A percentile compares a stretch with the other conserved stretches of the same genome.
Conservation (phyloP, 2,329 filamentous ascomycete genomes). For the Ceratocystis eucalypticola region DNA sequence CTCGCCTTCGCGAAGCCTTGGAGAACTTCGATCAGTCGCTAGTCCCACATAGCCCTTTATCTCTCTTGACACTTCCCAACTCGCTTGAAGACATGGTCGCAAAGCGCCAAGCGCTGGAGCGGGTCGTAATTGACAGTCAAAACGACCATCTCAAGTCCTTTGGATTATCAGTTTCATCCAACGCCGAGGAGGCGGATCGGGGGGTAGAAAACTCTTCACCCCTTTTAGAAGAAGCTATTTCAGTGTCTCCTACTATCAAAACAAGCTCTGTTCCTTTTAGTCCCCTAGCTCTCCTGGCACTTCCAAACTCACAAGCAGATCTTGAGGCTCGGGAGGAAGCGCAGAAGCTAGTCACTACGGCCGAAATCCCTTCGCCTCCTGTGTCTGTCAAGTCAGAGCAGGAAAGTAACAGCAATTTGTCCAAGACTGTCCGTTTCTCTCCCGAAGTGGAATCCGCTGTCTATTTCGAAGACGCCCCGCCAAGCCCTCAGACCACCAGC, state of each 20-base stretch:
- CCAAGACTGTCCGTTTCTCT: slow-evolving; percentile 59
- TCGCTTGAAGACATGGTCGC: slow-evolving; percentile 31
- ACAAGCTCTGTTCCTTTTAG: slow-evolving; percentile 7
- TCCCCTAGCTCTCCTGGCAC: slow-evolving; percentile 6
- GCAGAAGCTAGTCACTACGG: neutral
- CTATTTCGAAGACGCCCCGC: slow-evolving; percentile 40
- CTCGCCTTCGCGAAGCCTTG: slow-evolving; percentile 36
- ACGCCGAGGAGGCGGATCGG: neutral
- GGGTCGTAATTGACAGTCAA: slow-evolving; percentile 12
- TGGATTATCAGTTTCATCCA: neutral
- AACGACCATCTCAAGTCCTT: slow-evolving; percentile 15
- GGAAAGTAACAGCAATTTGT: slow-evolving; percentile 27
- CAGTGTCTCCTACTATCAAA: neutral
- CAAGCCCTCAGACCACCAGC: slow-evolving; percentile 28
- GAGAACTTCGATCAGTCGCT: slow-evolving; percentile 12
- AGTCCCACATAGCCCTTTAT: slow-evolving; percentile 29
- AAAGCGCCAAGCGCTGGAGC: slow-evolving; percentile 7
- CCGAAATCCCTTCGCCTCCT: slow-evolving; percentile 12
- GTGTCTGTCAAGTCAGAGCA: slow-evolving; percentile 2
- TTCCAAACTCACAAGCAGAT: slow-evolving; percentile 14
- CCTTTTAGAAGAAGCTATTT: neutral
- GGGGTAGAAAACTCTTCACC: neutral
- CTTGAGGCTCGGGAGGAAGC: neutral
- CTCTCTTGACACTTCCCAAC: slow-evolving; percentile 44
- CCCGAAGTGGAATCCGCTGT: slow-evolving; percentile 52